Base-by-base conservation (phyloP, 495 filamentous ascomycete genomes). In the Trichocladium uniseriatum region DNA sequence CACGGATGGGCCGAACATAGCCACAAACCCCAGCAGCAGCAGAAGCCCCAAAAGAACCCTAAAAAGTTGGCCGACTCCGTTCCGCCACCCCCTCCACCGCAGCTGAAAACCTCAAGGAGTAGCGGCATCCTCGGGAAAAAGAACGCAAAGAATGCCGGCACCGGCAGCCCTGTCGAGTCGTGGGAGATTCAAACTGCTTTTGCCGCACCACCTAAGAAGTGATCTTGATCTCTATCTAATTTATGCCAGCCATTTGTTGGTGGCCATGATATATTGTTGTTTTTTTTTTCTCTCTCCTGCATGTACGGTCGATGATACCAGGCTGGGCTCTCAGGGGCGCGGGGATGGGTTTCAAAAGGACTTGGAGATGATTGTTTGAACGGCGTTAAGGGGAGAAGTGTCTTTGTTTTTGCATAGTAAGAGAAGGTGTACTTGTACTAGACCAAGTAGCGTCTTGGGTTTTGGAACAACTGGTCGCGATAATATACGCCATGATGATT, bases 151-250 rank as follows among this genome's bases (percentile, higher is more conserved):
- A n/a, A 24, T 18, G 43, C 16, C 3, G 56, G 38, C 7, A 29
- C 43, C 3, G 58, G 60, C 32, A 55, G 59, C 24, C 62, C 59
- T 2, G 57, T 60, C 5, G 62, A 65, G 53, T 37, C 40, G 18
- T 46, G 48, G 44, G 54, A 62, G 46, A 57, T 64, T 13, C 50
- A 58, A 45, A 64, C 56, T 28, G 49, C 56, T 0, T 64, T 64
- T 49, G 45, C 52, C 10, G 47, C 54, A 36, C 59, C 61, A 38
- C 58, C 59, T 8, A 62, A 49, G 54, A 45, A 54, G 42, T 59
- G 49, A 56, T 37, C 16, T 24, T 8, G 29, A 19, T 49, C 10
- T 2, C 31, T 2, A 15, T 46, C 13, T 46, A 5, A 11, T 45
- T 28, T 19, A 19, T 9, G 6, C 21, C 20, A 28, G 24, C 8